These are phyloP conservation scores for Curvularia verruculosa DNA, from an alignment of 2,329 filamentous ascomycete genomes.

Conservation along the genomic window DNA sequence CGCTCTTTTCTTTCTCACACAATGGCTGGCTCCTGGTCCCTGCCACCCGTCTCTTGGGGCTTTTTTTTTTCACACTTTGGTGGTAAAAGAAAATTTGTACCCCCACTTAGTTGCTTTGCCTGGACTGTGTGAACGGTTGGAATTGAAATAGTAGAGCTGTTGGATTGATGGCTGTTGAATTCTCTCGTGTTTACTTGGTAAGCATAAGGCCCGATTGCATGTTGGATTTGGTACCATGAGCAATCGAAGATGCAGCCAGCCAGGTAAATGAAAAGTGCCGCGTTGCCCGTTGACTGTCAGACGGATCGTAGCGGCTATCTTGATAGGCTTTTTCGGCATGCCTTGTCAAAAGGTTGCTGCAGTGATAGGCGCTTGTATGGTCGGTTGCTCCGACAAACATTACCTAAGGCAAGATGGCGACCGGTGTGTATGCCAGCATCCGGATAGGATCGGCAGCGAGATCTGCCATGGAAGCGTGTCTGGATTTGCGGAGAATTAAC, in stretches of 20 bases:
- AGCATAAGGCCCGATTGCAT: background rate
- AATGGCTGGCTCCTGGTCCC: background rate
- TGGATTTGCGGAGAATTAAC: slow-evolving; percentile 35
- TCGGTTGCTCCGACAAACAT: slow-evolving; percentile 10
- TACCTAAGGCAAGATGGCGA: slow-evolving; percentile 8
- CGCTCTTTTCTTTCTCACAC: slow-evolving; percentile 1
- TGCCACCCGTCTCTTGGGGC: background rate
- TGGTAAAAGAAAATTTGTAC: background rate
- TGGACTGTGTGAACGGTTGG: background rate
- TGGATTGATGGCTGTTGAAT: background rate
- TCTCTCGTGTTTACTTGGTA: background rate
- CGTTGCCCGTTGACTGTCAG: background rate
- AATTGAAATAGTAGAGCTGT: background rate
- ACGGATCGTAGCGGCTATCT: slow-evolving; percentile 10
- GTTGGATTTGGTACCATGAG: background rate
- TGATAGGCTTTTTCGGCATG: slow-evolving; percentile 7
- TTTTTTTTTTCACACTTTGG: background rate
- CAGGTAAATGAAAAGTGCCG: background rate
- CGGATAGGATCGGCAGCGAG: slow-evolving; percentile 31
- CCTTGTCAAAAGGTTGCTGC: slow-evolving; percentile 11
- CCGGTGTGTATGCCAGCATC: slow-evolving; percentile 12
- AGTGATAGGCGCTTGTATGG: slow-evolving; percentile 13
- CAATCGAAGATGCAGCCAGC: background rate
- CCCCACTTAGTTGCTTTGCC: background rate
- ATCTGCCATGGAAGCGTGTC: slow-evolving; percentile 34